Conservation (phyloP, 345 rosid genomes). For the Ceriops decandra region DNA sequence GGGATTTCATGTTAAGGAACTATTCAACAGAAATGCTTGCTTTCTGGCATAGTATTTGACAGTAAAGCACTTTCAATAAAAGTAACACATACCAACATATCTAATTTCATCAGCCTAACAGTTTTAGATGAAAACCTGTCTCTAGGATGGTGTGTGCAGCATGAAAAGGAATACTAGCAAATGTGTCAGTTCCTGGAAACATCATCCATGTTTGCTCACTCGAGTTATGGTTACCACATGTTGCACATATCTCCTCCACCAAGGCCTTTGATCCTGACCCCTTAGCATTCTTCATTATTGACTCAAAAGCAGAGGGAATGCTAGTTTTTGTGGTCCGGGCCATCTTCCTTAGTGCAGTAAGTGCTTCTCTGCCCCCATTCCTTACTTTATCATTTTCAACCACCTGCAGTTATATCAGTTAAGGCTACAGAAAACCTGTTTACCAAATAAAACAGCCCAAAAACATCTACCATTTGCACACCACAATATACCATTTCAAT, state of each 20-base stretch:
- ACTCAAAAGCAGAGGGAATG: constrained; percentile 59
- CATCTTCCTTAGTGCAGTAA: constrained; percentile 69
- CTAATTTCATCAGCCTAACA: neutral
- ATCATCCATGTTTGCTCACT: constrained; percentile 76
- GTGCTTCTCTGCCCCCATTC: constrained; percentile 76
- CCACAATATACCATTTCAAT: neutral
- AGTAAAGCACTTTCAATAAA: too few relatives aligned
- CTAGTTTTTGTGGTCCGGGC: constrained; percentile 75
- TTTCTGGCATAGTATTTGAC: neutral
- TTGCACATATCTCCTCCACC: constrained; percentile 74
- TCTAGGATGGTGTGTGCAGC: constrained; percentile 76
- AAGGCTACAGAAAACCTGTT: neutral
- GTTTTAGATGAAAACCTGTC: constrained; percentile 44
- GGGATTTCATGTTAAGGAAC: too few relatives aligned
- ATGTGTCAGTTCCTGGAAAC: constrained; percentile 72
- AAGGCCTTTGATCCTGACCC: constrained; percentile 43
- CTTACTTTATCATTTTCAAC: constrained; percentile 71
- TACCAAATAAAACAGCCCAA: too few relatives aligned
- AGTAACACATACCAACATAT: neutral
- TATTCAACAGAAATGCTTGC: neutral
- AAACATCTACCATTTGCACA: neutral
- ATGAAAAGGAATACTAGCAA: constrained; percentile 69
- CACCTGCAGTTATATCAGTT: constrained; percentile 32
- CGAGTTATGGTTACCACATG: constrained; percentile 70
- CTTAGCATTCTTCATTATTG: constrained; percentile 62